phyloP scores from a whole-genome alignment of 2,329 filamentous ascomycete genomes.

The Shiraia sp. region DNA sequence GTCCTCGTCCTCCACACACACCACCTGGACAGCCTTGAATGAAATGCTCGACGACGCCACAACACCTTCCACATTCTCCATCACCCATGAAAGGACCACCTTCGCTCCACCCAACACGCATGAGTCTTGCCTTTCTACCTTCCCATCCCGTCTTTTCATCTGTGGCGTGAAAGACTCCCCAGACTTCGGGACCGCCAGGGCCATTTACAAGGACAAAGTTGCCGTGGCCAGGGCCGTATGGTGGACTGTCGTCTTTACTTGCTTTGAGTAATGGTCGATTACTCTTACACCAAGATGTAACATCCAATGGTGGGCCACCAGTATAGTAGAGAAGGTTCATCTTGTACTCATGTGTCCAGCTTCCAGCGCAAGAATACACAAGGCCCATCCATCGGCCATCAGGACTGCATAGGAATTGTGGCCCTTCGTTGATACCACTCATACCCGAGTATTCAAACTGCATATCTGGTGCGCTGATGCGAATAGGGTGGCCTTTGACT shows the following conservation, averaged over 20 bases:
- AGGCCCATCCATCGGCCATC: constrained; percentile 48
- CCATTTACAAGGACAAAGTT: constrained; percentile 47
- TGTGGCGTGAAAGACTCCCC: constrained; percentile 52
- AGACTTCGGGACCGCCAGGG: constrained; percentile 43
- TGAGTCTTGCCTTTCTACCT: constrained; percentile 50
- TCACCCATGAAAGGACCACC: constrained; percentile 50
- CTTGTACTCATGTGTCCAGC: constrained; percentile 55
- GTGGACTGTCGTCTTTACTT: constrained; percentile 37
- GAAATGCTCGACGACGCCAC: constrained; percentile 37
- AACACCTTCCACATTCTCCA: constrained; percentile 43
- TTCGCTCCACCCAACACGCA: constrained; percentile 46
- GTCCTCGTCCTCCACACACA: constrained; percentile 28
- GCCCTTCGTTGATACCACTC: constrained; percentile 52
- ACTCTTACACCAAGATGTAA: constrained; percentile 46
- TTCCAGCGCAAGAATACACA: constrained; percentile 53
- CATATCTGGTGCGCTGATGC: constrained; percentile 47
- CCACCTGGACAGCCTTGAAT: constrained; percentile 34
- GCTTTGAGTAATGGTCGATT: constrained; percentile 45
- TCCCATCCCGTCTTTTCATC: constrained; percentile 51
- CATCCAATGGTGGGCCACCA: constrained; percentile 47
- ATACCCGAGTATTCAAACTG: constrained; percentile 47
- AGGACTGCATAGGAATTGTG: constrained; percentile 43
- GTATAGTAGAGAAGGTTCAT: constrained; percentile 50
- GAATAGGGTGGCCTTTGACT: constrained; percentile 40
- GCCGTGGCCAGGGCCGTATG: constrained; percentile 53